These are phyloP conservation scores for Cryphonectria carpinicola DNA, from an alignment of 2,329 filamentous ascomycete species.

Conservation along the genomic window DNA sequence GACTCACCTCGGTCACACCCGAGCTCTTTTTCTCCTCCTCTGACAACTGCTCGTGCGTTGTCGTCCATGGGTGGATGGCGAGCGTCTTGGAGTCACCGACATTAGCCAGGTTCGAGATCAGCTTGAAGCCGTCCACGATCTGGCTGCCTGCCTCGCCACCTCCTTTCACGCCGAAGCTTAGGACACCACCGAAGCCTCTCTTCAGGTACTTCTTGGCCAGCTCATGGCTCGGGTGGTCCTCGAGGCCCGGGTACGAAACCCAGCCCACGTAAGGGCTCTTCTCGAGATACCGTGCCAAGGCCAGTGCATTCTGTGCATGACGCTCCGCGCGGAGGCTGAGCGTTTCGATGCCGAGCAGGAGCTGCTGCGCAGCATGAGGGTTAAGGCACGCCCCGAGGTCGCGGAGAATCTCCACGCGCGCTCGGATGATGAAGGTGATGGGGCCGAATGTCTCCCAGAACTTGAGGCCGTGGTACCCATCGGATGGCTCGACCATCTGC, in stretches of 20 bases:
- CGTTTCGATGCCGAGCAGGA: constrained; percentile 88
- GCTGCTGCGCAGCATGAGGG: constrained; percentile 90
- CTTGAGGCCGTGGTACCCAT: constrained; percentile 89
- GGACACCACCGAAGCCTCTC: constrained; percentile 83
- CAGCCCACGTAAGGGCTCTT: constrained; percentile 82
- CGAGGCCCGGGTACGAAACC: constrained; percentile 91
- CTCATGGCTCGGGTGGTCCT: constrained; percentile 78
- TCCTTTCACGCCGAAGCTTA: constrained; percentile 93
- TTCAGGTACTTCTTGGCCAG: constrained; percentile 85
- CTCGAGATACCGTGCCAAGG: constrained; percentile 82
- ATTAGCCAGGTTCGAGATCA: constrained; percentile 95
- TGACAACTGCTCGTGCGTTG: constrained; percentile 89
- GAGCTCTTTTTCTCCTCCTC: constrained; percentile 80
- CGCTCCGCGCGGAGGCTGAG: constrained; percentile 84
- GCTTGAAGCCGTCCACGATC: constrained; percentile 91
- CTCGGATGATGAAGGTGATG: constrained; percentile 80
- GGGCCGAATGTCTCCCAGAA: constrained; percentile 93
- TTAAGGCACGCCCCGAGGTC: constrained; percentile 83
- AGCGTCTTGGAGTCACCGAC: constrained; percentile 95
- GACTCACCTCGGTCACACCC: constrained; percentile 74
- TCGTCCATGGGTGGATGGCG: constrained; percentile 93
- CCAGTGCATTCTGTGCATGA: constrained; percentile 81
- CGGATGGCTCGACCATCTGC: constrained; percentile 85
- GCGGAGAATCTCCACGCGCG: constrained; percentile 86
- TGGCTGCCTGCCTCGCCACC: constrained; percentile 81